Evolutionary conservation across 768 basidiomycete species (phyloP).

Genomic region (Nidularia pulvinata): DNA sequence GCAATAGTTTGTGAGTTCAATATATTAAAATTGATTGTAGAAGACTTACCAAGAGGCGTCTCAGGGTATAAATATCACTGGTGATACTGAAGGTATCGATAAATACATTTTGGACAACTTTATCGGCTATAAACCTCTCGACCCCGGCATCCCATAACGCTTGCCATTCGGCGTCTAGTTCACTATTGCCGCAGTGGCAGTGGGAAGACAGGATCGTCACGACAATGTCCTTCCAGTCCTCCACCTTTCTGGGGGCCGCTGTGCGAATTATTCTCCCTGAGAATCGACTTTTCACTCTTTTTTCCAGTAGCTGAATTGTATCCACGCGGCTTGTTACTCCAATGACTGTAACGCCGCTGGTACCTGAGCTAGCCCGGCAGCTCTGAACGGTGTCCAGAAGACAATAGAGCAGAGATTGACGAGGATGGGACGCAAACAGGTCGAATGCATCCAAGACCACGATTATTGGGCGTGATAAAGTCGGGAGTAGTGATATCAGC

Average conservation of each 20-base stretch:
- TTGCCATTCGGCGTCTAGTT: constrained; percentile 53
- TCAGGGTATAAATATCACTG: constrained; percentile 58
- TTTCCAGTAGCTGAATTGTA: constrained; percentile 87
- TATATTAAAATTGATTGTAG: neutral
- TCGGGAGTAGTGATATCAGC: constrained; percentile 75
- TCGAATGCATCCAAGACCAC: constrained; percentile 93
- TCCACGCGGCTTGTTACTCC: constrained; percentile 89
- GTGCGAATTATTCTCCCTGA: constrained; percentile 89
- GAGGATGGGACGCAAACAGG: constrained; percentile 87
- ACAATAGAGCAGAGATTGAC: constrained; percentile 94
- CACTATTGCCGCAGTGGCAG: constrained; percentile 13
- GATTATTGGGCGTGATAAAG: constrained; percentile 77
- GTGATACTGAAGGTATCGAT: constrained; percentile 63
- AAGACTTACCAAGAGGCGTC: constrained; percentile 56
- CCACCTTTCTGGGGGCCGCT: constrained; percentile 51
- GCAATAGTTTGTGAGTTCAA: neutral
- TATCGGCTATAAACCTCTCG: constrained; percentile 54
- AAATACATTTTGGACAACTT: constrained; percentile 39
- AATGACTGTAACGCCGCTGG: constrained; percentile 79
- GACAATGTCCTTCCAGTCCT: constrained; percentile 51
- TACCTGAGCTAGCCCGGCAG: constrained; percentile 58
- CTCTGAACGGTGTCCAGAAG: constrained; percentile 94
- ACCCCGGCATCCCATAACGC: constrained; percentile 57
- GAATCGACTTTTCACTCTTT: constrained; percentile 97
- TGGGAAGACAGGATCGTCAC: constrained; percentile 38